Evolutionary conservation across 257 asterid species (phyloP).

Genomic region (Solanum neorickii): DNA sequence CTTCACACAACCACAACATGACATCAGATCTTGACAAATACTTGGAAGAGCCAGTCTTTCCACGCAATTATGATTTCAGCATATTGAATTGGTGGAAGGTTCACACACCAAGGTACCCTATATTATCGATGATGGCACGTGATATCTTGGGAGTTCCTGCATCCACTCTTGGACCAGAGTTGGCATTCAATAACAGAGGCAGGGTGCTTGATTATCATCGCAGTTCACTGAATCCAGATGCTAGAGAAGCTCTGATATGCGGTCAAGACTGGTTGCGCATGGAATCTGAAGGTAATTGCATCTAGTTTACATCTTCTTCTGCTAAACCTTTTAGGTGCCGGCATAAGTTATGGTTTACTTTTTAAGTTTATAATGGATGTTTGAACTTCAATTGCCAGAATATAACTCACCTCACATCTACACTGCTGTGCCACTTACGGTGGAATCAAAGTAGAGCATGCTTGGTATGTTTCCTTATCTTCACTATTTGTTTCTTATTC

Average conservation of each 20-base stretch:
- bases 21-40: conserved; percentile 83
- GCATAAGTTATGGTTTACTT: background rate
- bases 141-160: conserved; percentile 76
- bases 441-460: conserved; percentile 36
- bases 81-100: conserved; percentile 99
- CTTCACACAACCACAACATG: conserved; percentile 52
- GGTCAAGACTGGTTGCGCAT: conserved; percentile 85
- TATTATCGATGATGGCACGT: conserved; percentile 90
- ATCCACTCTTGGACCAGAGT: conserved; percentile 65
- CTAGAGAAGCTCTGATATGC: conserved; percentile 84
- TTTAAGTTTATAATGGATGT: background rate
- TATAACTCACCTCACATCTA: conserved; percentile 18
- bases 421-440: conserved; percentile 30
- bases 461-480: conserved; percentile 14
- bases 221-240: conserved; percentile 51
- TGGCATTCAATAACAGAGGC: conserved; percentile 50
- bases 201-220: conserved; percentile 60
- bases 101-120: conserved; percentile 92
- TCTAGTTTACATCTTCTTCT: background rate
- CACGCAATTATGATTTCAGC: conserved; percentile 72
- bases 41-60: conserved; percentile 84
- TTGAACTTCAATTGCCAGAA: conserved; percentile 21
- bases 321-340: background rate
- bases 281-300: conserved; percentile 59
- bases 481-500: background rate